Evolutionary conservation across 345 rosid species (phyloP).

Genomic region (Physaria fendleri): DNA sequence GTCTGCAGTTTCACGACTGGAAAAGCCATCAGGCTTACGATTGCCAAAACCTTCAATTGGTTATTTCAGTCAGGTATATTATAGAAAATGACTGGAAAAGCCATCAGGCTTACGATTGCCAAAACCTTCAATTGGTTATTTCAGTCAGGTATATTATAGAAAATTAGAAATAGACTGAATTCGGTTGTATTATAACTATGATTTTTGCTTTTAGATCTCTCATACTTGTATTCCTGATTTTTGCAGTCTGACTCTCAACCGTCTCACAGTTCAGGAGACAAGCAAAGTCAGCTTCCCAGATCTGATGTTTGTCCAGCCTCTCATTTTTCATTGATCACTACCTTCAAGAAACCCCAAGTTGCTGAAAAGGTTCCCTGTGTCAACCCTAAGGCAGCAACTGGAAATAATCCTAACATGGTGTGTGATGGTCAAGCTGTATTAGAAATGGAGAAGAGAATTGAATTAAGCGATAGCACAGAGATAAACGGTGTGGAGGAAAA

Average conservation of each 20-base stretch:
- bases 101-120: conserved; percentile 90
- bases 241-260: conserved; percentile 62
- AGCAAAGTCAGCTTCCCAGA: conserved; percentile 30
- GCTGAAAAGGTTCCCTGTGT: conserved; percentile 19
- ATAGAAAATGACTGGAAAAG: conserved; percentile 35
- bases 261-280: conserved; percentile 30
- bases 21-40: conserved; percentile 81
- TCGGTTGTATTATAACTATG: neutral
- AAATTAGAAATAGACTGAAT: neutral
- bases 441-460: conserved; percentile 19
- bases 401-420: conserved; percentile 24
- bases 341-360: conserved; percentile 29
- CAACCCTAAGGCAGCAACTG: conserved; percentile 21
- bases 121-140: conserved; percentile 82
- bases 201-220: conserved; percentile 4
- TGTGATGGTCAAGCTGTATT: conserved; percentile 27
- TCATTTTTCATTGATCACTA: conserved; percentile 29
- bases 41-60: conserved; percentile 87
- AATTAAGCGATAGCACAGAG: conserved; percentile 12
- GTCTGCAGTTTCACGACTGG: conserved; percentile 29
- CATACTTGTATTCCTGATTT: conserved; percentile 10
- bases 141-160: conserved; percentile 50
- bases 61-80: conserved; percentile 68
- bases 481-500: conserved; percentile 23
- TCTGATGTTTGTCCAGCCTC: conserved; percentile 32